Evolutionary conservation across 306 rosid genomes (phyloP).

Genomic region (Potentilla sterilis): DNA sequence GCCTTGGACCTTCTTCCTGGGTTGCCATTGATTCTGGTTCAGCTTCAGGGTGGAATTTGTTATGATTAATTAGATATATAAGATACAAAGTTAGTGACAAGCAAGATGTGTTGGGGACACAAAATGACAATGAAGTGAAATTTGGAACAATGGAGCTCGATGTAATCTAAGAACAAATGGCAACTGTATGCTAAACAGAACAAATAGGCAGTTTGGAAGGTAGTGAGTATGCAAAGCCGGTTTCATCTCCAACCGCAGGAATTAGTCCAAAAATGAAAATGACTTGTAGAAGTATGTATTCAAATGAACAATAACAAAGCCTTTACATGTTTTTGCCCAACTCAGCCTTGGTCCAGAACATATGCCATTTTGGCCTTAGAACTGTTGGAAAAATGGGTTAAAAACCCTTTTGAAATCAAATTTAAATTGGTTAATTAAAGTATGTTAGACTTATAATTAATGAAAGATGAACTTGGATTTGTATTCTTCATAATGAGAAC

Average conservation of each 20-base stretch:
- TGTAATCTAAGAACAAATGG: conserved; percentile 68
- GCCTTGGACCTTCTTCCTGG: conserved; percentile 27
- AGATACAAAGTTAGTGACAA: conserved; percentile 5
- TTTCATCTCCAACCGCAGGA: conserved; percentile 11
- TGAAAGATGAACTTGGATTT: no score
- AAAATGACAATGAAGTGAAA: conserved; percentile 34
- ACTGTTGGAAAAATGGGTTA: no score
- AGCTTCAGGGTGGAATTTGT: background rate
- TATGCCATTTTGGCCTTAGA: conserved; percentile 6
- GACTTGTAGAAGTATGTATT: background rate
- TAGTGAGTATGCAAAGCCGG: conserved; percentile 40
- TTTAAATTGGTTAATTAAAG: no score
- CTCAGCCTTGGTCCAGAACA: background rate
- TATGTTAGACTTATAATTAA: no score
- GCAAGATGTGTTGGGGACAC: conserved; percentile 21
- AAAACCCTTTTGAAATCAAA: no score
- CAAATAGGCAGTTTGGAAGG: conserved; percentile 31
- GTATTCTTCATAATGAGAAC: no score
- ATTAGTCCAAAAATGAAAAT: conserved; percentile 9
- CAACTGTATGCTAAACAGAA: conserved; percentile 28
- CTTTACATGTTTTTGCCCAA: background rate
- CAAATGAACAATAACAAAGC: background rate
- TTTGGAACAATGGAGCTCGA: conserved; percentile 33
- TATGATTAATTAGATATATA: background rate
- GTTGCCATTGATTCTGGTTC: conserved; percentile 37